These are phyloP conservation scores for Colletotrichum echinochloae DNA, from an alignment of 2,329 filamentous ascomycete genomes.

Conservation along the genomic window DNA sequence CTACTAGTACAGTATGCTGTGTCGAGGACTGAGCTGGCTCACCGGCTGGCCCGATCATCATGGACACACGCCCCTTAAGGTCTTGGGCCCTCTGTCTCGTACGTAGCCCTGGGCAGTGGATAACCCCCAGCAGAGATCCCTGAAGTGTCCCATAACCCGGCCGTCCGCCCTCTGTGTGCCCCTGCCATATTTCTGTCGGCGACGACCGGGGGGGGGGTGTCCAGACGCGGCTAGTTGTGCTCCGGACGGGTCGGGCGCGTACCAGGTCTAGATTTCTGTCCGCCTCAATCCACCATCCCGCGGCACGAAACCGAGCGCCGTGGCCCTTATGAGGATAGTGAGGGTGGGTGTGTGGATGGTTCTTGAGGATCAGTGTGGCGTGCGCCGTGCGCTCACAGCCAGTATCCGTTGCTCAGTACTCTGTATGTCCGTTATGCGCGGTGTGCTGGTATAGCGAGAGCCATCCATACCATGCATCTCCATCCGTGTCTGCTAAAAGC, in stretches of 20 bases:
- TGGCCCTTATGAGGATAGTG: background rate
- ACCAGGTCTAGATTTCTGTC: slow-evolving; percentile 17
- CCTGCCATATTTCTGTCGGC: slow-evolving; percentile 17
- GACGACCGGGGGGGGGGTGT: slow-evolving; percentile 5
- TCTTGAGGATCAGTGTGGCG: background rate
- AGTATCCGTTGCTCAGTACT: background rate
- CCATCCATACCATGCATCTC: background rate
- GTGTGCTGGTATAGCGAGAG: background rate
- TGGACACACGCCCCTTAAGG: slow-evolving; percentile 1
- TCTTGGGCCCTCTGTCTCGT: background rate
- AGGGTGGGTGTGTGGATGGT: background rate
- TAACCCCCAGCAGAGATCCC: slow-evolving; percentile 19
- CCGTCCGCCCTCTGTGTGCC: slow-evolving; percentile 14
- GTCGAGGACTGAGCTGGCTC: slow-evolving; percentile 8
- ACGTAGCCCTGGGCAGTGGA: background rate
- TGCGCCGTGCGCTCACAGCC: background rate
- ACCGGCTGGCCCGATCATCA: background rate
- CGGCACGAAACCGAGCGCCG: slow-evolving; percentile 14
- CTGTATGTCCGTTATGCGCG: background rate
- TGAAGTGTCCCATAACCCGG: slow-evolving; percentile 28
- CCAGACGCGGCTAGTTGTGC: slow-evolving; percentile 15
- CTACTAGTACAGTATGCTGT: background rate
- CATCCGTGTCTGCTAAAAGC: slow-evolving; percentile 13
- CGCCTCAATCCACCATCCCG: slow-evolving; percentile 9
- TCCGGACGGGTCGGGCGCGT: slow-evolving; percentile 21